Evolutionary conservation across 1,284 basidiomycete genomes (phyloP).

Genomic region (Trichosporon faecale): DNA sequence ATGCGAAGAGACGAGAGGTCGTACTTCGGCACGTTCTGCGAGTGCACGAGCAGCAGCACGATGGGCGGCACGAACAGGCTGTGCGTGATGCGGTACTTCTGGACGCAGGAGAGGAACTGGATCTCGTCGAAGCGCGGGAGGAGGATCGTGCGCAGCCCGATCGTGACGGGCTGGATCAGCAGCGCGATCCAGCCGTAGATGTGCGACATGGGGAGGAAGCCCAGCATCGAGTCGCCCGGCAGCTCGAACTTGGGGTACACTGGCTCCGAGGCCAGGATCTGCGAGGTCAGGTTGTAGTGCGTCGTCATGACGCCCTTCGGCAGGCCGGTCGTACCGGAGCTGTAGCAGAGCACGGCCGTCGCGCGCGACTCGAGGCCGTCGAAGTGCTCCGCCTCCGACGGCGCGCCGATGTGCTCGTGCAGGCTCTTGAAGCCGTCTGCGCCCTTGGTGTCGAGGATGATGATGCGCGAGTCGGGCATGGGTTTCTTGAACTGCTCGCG

Average conservation of each 20-base stretch:
- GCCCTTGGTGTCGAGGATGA: conserved; percentile 27
- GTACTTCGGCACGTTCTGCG: conserved; percentile 63
- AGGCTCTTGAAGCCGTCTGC: conserved; percentile 9
- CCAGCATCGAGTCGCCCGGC: conserved; percentile 18
- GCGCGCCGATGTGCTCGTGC: conserved; percentile 4
- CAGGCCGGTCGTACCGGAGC: conserved; percentile 59
- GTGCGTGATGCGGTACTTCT: conserved; percentile 48
- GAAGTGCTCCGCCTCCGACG: conserved; percentile 18
- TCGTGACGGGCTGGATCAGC: conserved; percentile 61
- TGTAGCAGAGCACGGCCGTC: conserved; percentile 58
- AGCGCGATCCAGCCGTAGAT: conserved; percentile 40
- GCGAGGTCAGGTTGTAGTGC: conserved; percentile 61
- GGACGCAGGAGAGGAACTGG: background rate
- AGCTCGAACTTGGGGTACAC: background rate
- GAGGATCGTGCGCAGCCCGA: conserved; percentile 64
- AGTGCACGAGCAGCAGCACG: conserved; percentile 57
- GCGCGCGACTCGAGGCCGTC: conserved; percentile 14
- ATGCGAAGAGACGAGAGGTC: conserved; percentile 63
- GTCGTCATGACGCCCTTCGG: conserved; percentile 58
- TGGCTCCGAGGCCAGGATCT: conserved; percentile 18
- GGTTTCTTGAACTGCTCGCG: conserved; percentile 25
- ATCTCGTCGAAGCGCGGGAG: conserved; percentile 61
- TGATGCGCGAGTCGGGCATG: conserved; percentile 29
- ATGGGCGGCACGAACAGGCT: conserved; percentile 79
- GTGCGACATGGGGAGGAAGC: conserved; percentile 21